Percentiles rank a stretch among this genome's conserved stretches.
phyloP scores from a whole-genome alignment of 2,329 filamentous ascomycete species.

The Colletotrichum falcatum region DNA sequence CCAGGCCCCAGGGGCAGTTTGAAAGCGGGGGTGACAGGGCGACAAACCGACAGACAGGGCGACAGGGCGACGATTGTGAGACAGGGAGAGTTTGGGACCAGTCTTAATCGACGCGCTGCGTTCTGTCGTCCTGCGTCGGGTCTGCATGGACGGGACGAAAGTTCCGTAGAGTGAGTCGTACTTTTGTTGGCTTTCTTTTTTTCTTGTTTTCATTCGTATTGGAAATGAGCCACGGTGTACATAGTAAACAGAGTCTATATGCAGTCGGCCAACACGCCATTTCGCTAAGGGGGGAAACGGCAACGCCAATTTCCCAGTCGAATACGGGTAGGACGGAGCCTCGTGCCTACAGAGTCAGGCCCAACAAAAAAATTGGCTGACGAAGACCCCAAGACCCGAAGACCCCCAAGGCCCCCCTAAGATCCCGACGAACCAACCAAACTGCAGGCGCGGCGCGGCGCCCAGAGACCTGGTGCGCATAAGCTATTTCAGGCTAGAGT shows the following conservation, averaged over 20 bases:
- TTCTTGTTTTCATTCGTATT: not conserved
- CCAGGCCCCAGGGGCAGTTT: not conserved
- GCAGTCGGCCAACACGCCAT: not conserved
- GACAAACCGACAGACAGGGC: slow-evolving; percentile 1
- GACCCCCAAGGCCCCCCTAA: not conserved
- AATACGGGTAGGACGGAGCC: slow-evolving; percentile 2
- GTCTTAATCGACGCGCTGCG: slow-evolving; percentile 22
- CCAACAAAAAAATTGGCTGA: slow-evolving; percentile 10
- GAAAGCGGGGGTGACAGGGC: not conserved
- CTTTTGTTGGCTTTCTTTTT: no score
- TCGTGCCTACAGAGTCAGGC: not conserved
- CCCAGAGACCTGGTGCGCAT: slow-evolving; percentile 39
- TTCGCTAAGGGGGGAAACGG: not conserved
- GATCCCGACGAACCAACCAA: slow-evolving; percentile 10
- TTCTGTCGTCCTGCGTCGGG: slow-evolving; percentile 13
- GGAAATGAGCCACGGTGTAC: not conserved
- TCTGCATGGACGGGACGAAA: not conserved
- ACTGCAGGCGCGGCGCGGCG: slow-evolving; percentile 10
- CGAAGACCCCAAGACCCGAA: slow-evolving; percentile 5
- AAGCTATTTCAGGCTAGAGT: slow-evolving; percentile 38
- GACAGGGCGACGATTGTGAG: slow-evolving; percentile 26
- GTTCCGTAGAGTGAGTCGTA: not conserved
- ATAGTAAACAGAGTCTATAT: not conserved
- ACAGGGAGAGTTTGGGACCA: slow-evolving; percentile 33
- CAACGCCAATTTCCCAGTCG: not conserved